Percentiles rank a stretch among this genome's conserved stretches.
Evolutionary conservation across 2,329 filamentous ascomycete genomes (phyloP).

Genomic region (Magnaporthiopsis incrustans): DNA sequence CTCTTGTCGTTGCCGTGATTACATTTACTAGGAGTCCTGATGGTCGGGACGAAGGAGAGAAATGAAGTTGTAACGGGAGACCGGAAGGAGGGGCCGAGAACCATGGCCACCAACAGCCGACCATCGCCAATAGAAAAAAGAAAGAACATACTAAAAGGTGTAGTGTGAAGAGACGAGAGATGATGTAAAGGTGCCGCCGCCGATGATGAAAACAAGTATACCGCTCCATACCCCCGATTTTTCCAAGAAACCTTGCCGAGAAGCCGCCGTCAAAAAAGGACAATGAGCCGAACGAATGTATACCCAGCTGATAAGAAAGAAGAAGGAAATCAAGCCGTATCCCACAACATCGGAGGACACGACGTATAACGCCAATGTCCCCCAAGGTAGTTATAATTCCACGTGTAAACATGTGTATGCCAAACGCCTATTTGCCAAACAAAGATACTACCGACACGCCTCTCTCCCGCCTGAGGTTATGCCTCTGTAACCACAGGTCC

Average conservation of each 20-base stretch:
- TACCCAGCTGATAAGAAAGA: neutral
- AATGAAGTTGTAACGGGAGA: neutral
- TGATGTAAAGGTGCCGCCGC: neutral
- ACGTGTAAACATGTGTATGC: no score
- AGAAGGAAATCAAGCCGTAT: neutral
- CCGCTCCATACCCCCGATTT: neutral
- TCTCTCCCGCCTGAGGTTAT: neutral
- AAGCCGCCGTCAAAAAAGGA: neutral
- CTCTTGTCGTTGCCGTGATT: neutral
- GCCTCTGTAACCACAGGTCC: neutral
- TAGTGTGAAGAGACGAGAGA: neutral
- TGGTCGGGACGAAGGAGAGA: neutral
- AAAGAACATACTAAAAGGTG: neutral
- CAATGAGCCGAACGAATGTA: neutral
- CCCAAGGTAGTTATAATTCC: neutral
- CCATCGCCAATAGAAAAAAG: neutral
- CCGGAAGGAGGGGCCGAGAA: neutral
- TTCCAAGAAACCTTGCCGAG: neutral
- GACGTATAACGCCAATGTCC: neutral
- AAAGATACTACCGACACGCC: neutral
- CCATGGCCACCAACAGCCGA: neutral
- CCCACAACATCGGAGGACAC: neutral
- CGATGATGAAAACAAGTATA: neutral
- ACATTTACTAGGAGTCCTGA: neutral
- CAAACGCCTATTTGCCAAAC: neutral